A percentile compares a stretch with the other conserved stretches of the same genome.
Conservation (phyloP, 345 rosid species). For the Salix dunnii region DNA sequence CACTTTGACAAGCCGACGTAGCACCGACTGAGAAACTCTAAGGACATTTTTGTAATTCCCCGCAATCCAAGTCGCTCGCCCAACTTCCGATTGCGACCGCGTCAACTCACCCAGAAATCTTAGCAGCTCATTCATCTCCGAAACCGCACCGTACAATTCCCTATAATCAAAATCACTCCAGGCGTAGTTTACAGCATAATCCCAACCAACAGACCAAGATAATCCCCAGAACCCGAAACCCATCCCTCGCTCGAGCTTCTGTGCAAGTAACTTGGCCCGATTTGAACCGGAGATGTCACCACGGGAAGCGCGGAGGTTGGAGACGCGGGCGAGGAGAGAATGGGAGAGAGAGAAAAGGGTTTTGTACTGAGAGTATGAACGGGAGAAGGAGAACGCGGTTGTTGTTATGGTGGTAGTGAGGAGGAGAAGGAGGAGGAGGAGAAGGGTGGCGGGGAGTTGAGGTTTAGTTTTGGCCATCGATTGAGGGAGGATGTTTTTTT, state of each 20-base stretch:
- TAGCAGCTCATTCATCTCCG: conserved; percentile 61
- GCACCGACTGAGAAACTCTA: conserved; percentile 41
- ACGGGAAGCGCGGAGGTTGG: conserved; percentile 66
- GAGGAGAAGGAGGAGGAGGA: conserved; percentile 2
- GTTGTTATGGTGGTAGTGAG: conserved; percentile 25
- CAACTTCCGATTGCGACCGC: conserved; percentile 43
- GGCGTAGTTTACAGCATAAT: conserved; percentile 67
- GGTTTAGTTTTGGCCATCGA: conserved; percentile 33
- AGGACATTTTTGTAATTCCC: conserved; percentile 51
- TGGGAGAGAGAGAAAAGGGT: conserved; percentile 56
- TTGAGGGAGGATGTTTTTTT: neutral
- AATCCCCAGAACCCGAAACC: conserved; percentile 42
- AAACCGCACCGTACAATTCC: conserved; percentile 49
- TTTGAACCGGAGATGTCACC: conserved; percentile 57
- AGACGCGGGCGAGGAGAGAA: conserved; percentile 65
- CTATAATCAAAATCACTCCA: conserved; percentile 54
- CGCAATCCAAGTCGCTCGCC: conserved; percentile 48
- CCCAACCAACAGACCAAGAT: conserved; percentile 75
- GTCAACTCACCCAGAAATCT: conserved; percentile 39
- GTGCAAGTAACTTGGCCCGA: conserved; percentile 52
- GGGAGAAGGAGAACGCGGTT: conserved; percentile 30
- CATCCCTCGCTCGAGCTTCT: conserved; percentile 44
- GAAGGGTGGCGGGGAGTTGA: conserved; percentile 9
- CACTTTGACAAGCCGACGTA: conserved; percentile 45
- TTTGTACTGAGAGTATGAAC: conserved; percentile 37